Evolutionary conservation across 495 filamentous ascomycete genomes (phyloP).

Genomic region (Niebla homalea): DNA sequence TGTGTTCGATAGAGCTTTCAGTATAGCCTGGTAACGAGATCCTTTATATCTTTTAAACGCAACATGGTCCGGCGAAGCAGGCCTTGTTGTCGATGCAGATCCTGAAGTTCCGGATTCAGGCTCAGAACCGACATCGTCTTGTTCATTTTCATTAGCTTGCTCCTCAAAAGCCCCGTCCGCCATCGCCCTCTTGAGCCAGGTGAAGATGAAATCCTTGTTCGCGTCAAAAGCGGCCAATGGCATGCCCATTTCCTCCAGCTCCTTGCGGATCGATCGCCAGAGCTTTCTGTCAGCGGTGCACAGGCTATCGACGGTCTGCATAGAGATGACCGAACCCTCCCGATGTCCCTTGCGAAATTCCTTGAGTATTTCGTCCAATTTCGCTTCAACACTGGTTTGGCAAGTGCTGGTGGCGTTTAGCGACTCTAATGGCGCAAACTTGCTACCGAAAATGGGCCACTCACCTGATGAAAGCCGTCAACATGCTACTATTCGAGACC

Average conservation of each 20-base stretch:
- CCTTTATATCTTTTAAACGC: not conserved
- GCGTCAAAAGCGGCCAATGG: constrained; percentile 20
- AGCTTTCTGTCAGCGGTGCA: constrained; percentile 15
- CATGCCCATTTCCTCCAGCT: constrained; percentile 27
- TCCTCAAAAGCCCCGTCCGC: constrained; percentile 18
- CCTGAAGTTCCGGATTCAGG: not conserved
- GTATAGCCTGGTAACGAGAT: too few relatives aligned
- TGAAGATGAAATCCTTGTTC: constrained; percentile 21
- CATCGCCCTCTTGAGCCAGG: constrained; percentile 18
- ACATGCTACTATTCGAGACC: constrained; percentile 18
- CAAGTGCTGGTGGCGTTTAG: constrained; percentile 11
- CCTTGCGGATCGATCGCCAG: constrained; percentile 24
- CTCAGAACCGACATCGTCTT: not conserved
- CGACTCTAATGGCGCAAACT: too few relatives aligned
- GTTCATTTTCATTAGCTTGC: not conserved
- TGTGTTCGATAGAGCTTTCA: too few relatives aligned
- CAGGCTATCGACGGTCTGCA: constrained; percentile 22
- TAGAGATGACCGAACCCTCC: constrained; percentile 8
- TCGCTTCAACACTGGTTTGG: constrained; percentile 20
- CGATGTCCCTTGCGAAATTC: constrained; percentile 25
- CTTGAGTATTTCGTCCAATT: constrained; percentile 23
- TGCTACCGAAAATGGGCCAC: not conserved
- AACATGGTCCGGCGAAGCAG: not conserved
- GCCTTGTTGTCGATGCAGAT: not conserved
- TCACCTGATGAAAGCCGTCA: constrained; percentile 18